These are phyloP conservation scores for Pseudotsuga menziesii DNA, from an alignment of 75 land plant species.

Conservation along the genomic window DNA sequence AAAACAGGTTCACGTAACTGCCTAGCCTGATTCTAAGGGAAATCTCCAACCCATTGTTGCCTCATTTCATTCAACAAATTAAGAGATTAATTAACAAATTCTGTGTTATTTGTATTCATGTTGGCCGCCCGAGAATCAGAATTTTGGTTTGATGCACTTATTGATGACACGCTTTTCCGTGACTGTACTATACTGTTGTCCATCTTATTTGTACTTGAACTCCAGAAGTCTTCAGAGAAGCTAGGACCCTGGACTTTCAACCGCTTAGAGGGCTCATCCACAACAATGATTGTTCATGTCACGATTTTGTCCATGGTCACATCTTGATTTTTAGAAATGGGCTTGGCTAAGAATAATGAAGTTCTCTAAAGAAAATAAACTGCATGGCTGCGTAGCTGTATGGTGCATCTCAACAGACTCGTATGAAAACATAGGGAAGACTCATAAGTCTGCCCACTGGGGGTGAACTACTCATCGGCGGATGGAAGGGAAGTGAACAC, in stretches of 20 bases:
- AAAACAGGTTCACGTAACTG: slow-evolving; percentile 50
- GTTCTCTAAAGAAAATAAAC: too few relatives aligned
- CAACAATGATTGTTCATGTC: slow-evolving; percentile 41
- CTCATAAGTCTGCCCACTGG: too few relatives aligned
- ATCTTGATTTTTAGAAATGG: too few relatives aligned
- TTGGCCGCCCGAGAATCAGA: slow-evolving; percentile 13
- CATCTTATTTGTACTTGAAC: slow-evolving; percentile 78
- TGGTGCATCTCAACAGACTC: too few relatives aligned
- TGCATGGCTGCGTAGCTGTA: too few relatives aligned
- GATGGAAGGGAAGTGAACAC: too few relatives aligned
- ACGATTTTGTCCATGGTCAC: too few relatives aligned
- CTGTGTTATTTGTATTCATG: slow-evolving; percentile 26
- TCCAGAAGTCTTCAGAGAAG: slow-evolving; percentile 62
- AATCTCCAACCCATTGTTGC: too few relatives aligned
- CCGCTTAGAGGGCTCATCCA: slow-evolving; percentile 57
- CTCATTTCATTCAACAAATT: too few relatives aligned
- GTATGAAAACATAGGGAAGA: too few relatives aligned
- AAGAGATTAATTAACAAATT: slow-evolving; percentile 54
- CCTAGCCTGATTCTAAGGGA: slow-evolving; percentile 26
- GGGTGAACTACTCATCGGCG: too few relatives aligned
- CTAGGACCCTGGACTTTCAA: slow-evolving; percentile 46
- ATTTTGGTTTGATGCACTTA: slow-evolving; percentile 33
- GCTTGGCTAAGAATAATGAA: too few relatives aligned
- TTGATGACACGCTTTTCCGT: slow-evolving; percentile 63
- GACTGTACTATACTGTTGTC: slow-evolving; percentile 73